These are phyloP conservation scores for Parascedosporium putredinis DNA, from an alignment of 2,329 filamentous ascomycete species.

Conservation along the genomic window DNA sequence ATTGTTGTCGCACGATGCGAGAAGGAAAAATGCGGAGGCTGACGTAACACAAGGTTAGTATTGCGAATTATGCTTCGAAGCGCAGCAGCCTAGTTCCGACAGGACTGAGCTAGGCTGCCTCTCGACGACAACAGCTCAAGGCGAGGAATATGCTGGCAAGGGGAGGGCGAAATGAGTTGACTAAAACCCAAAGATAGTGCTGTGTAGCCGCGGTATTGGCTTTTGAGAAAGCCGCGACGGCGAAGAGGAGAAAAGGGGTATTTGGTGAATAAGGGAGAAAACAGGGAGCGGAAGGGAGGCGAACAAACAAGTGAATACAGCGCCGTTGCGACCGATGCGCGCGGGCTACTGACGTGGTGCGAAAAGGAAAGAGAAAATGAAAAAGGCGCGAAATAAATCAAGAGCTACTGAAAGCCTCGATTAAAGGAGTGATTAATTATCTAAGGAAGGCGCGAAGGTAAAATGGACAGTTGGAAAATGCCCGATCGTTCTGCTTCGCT, in stretches of 20 bases:
- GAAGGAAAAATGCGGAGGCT: constrained; percentile 11
- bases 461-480: constrained; percentile 12
- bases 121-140: background rate
- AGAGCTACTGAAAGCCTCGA: constrained; percentile 41
- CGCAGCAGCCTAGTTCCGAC: constrained; percentile 5
- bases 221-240: no score
- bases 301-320: constrained; percentile 10
- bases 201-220: no score
- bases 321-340: constrained; percentile 13
- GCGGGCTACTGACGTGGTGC: constrained; percentile 16
- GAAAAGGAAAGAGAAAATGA: constrained; percentile 11
- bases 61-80: constrained; percentile 3
- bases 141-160: background rate
- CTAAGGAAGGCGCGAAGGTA: constrained; percentile 14
- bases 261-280: constrained; percentile 7
- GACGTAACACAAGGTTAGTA: constrained; percentile 10
- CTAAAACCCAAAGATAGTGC: no score
- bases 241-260: constrained; percentile 9
- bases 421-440: constrained; percentile 13
- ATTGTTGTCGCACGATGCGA: constrained; percentile 14
- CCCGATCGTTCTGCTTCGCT: constrained; percentile 9
- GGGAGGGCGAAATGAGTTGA: constrained; percentile 2
- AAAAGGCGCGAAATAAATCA: constrained; percentile 20
- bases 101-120: constrained; percentile 4
- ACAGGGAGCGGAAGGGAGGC: constrained; percentile 7